Conservation (phyloP, 805 yeast genomes). For the Ogataea methylovora region DNA sequence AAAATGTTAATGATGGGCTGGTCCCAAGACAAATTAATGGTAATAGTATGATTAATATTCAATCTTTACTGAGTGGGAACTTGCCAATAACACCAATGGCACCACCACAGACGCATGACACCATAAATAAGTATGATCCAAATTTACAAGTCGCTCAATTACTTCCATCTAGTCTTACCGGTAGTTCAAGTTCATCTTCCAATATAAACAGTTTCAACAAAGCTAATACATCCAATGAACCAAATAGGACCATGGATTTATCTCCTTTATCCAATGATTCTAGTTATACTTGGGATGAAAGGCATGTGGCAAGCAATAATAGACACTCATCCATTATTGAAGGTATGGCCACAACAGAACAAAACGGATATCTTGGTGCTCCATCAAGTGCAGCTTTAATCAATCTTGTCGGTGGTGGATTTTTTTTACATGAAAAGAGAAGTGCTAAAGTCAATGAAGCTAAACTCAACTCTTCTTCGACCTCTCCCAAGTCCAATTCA, state of each 20-base stretch:
- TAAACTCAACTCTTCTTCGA: background rate
- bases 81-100: too few species aligned
- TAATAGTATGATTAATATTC: too few species aligned
- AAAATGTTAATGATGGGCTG: too few species aligned
- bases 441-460: background rate
- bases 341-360: constrained; percentile 12
- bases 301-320: constrained; percentile 1
- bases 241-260: background rate
- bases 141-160: too few species aligned
- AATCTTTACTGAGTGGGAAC: too few species aligned
- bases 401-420: constrained; percentile 5
- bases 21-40: too few species aligned
- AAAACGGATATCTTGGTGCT: constrained; percentile 10
- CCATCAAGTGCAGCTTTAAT: constrained; percentile 9
- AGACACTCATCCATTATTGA: constrained; percentile 1
- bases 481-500: background rate
- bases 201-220: too few species aligned
- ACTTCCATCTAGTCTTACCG: too few species aligned
- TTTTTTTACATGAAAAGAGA: background rate
- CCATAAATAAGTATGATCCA: too few species aligned
- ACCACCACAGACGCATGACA: too few species aligned
- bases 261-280: constrained; percentile 1
- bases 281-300: constrained; percentile 7
- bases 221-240: too few species aligned
- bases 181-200: too few species aligned